Percentiles rank a stretch among this genome's conserved stretches.
phyloP scores from a whole-genome alignment of 2,329 filamentous ascomycete genomes.

The Colletotrichum neosansevieriae region DNA sequence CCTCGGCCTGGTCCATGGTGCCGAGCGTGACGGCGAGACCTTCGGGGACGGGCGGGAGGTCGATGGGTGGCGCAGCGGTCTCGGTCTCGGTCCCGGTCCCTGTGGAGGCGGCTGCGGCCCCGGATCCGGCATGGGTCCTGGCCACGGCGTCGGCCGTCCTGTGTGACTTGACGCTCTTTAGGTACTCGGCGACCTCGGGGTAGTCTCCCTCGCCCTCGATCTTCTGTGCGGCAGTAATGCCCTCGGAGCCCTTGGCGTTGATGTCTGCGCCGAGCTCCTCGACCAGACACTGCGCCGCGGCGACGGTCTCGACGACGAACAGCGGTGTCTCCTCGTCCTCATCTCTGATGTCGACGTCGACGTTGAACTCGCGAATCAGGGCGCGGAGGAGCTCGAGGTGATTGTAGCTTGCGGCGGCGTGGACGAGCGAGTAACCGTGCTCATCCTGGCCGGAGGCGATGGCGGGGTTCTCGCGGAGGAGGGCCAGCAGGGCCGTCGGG shows the following conservation, averaged over 20 bases:
- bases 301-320: constrained; percentile 87
- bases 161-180: constrained; percentile 57
- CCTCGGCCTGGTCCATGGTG: constrained; percentile 74
- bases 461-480: constrained; percentile 79
- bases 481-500: constrained; percentile 76
- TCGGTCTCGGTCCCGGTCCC: background rate
- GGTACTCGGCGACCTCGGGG: constrained; percentile 79
- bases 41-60: constrained; percentile 75
- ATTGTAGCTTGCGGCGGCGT: constrained; percentile 93
- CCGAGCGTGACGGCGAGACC: constrained; percentile 84
- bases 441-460: constrained; percentile 86
- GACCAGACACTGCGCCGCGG: constrained; percentile 82
- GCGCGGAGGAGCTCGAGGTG: constrained; percentile 83
- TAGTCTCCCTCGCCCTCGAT: constrained; percentile 84
- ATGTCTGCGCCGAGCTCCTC: constrained; percentile 84
- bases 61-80: constrained; percentile 44
- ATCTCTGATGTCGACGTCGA: constrained; percentile 84
- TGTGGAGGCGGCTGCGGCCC: constrained; percentile 4
- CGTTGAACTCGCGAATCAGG: constrained; percentile 81
- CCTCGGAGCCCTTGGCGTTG: constrained; percentile 76
- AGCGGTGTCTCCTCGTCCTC: constrained; percentile 95
- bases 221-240: constrained; percentile 83
- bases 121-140: constrained; percentile 48
- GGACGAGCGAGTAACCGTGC: constrained; percentile 93
- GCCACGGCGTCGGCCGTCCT: constrained; percentile 46